Conservation (phyloP, 2,329 filamentous ascomycete genomes). For the Colletotrichum plurivorum region DNA sequence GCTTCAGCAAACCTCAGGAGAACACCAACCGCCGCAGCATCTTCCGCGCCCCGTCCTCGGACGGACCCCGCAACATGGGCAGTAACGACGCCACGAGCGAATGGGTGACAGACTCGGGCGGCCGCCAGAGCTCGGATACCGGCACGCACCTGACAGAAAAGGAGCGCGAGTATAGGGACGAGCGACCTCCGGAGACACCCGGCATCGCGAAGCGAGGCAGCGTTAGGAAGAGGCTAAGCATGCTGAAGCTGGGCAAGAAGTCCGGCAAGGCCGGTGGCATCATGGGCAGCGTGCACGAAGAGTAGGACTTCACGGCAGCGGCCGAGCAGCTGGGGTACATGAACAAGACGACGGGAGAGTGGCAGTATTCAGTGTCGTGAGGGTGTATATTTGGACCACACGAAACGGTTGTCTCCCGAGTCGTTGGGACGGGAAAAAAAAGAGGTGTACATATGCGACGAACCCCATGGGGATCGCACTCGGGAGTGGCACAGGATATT, state of each 20-base stretch:
- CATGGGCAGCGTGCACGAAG: conserved; percentile 71
- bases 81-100: conserved; percentile 44
- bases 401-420: background rate
- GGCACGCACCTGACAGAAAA: conserved; percentile 42
- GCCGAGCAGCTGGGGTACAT: conserved; percentile 40
- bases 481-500: conserved; percentile 23
- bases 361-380: conserved; percentile 41
- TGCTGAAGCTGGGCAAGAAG: conserved; percentile 82
- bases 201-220: conserved; percentile 68
- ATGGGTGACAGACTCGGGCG: conserved; percentile 50
- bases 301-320: conserved; percentile 54
- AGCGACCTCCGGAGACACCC: conserved; percentile 27
- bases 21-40: conserved; percentile 59
- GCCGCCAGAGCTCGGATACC: conserved; percentile 45
- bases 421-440: background rate
- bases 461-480: background rate
- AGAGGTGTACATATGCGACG: conserved; percentile 11
- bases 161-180: conserved; percentile 47
- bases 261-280: conserved; percentile 67
- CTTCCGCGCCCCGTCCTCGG: conserved; percentile 58
- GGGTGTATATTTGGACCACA: background rate
- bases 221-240: conserved; percentile 83
- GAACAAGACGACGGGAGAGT: conserved; percentile 41
- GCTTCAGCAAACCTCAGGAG: conserved; percentile 48
- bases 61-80: conserved; percentile 42